Evolutionary conservation across 1,284 basidiomycete genomes (phyloP), one percentile per base, ranked within the genome.

Genomic region (Cryptococcus sp.): DNA sequence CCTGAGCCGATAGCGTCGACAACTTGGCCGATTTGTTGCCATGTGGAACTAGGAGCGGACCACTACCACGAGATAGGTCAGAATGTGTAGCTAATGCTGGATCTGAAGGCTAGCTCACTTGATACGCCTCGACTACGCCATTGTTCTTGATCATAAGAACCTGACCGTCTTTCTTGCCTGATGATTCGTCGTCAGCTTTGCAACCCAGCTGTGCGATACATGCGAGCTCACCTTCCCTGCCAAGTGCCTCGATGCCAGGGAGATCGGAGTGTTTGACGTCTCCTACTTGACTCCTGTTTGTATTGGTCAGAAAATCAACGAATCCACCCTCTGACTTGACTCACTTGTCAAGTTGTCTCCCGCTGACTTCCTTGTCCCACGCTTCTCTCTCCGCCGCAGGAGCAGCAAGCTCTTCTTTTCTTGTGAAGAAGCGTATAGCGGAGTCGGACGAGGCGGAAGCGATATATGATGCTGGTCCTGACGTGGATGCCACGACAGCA

Each of bases 1-100:
- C 86, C 85, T 46, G 87, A 86, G 10, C 93, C 91, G 46, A 96
- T 89, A 17, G 92, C 92, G 70, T 95, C 95, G 3, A 96, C 92
- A 4, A 99, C 94, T 65, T 95, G 89, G 15, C 96, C 96, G 41
- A 99, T 86, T 76, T 95, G 96, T 73, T 89, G 85, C 95, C 95
- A 98, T 41, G 83, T 83, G 15, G 79, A 80, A 13, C 80, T 81
- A 3, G 82, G 79, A 20, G 79, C 81, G 59, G 91, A 89, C 94
- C 96, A 99, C 85, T 88, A 63, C 23, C n/a, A 22, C 8, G 20
- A 53, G 17, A 34, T 22, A 41, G 19, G 23, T 25, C 1, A 26
- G 40, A 16, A n/a, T 29, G 22, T 29, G 19, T 19, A 38, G 38
- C 11, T 15, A 5, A 0, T 17, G 26, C 23, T 11, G 19, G 8